Evolutionary conservation across 371 early-diverging fungal genomes (phyloP).

Genomic region (Dinochytrium kinnereticum): DNA sequence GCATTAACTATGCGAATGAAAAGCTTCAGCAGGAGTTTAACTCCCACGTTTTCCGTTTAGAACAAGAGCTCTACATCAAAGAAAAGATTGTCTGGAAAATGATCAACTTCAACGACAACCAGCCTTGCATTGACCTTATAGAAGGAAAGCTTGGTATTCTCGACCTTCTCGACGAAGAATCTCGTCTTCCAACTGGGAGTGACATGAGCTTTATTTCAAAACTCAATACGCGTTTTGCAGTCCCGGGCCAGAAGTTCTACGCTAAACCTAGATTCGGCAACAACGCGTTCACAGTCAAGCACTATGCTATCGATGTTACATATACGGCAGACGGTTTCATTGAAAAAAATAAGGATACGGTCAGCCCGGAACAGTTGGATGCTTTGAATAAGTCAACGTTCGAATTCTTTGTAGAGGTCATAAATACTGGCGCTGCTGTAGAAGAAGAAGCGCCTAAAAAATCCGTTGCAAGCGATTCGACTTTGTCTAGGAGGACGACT

Average conservation of each 20-base stretch:
- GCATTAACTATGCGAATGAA: slow-evolving; percentile 87
- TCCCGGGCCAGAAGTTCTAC: slow-evolving; percentile 76
- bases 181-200: slow-evolving; percentile 89
- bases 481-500: slow-evolving; percentile 23
- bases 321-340: slow-evolving; percentile 94
- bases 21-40: slow-evolving; percentile 78
- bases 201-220: slow-evolving; percentile 86
- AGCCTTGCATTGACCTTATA: slow-evolving; percentile 99
- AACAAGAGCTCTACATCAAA: slow-evolving; percentile 95
- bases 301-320: slow-evolving; percentile 73
- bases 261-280: slow-evolving; percentile 86
- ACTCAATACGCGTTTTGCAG: slow-evolving; percentile 77
- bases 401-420: slow-evolving; percentile 77
- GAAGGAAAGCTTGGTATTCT: slow-evolving; percentile 96
- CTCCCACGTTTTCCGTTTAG: slow-evolving; percentile 94
- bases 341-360: slow-evolving; percentile 98
- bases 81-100: slow-evolving; percentile 90
- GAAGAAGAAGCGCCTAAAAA: slow-evolving; percentile 17
- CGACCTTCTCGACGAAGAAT: slow-evolving; percentile 94
- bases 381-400: slow-evolving; percentile 72
- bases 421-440: slow-evolving; percentile 45
- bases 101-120: slow-evolving; percentile 98
- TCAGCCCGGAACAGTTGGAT: slow-evolving; percentile 87
- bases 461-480: slow-evolving; percentile 15
- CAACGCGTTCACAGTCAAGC: slow-evolving; percentile 74